A percentile compares a stretch with the other conserved stretches of the same genome.
phyloP scores from a whole-genome alignment of 2,329 filamentous ascomycete species.

The Cladorrhinum sp. region DNA sequence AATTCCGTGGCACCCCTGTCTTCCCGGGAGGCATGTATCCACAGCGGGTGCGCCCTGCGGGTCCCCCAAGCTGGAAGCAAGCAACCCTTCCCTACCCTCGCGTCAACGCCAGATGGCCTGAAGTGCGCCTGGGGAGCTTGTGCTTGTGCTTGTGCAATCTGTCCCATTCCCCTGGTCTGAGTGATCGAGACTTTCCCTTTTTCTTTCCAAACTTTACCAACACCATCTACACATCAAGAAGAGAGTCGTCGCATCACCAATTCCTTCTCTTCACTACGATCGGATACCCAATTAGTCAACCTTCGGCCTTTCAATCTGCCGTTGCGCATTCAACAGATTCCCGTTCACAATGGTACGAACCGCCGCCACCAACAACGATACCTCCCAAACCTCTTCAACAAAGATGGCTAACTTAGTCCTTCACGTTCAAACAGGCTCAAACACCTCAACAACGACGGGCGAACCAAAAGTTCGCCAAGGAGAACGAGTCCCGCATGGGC shows the following conservation, averaged over 20 bases:
- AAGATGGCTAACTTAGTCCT: no score
- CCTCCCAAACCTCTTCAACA: no score
- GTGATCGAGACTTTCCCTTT: neutral
- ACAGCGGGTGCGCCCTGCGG: neutral
- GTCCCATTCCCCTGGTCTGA: slow-evolving; percentile 23
- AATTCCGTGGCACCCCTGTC: slow-evolving; percentile 16
- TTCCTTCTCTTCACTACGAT: neutral
- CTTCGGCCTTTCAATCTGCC: neutral
- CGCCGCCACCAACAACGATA: neutral
- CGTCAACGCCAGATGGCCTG: slow-evolving; percentile 28
- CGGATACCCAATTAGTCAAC: neutral
- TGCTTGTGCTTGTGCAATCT: slow-evolving; percentile 26
- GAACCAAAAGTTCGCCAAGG: slow-evolving; percentile 74
- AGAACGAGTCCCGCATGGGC: slow-evolving; percentile 70
- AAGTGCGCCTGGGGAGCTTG: slow-evolving; percentile 16
- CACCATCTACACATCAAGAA: neutral
- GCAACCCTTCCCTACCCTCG: slow-evolving; percentile 5
- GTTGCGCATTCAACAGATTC: neutral
- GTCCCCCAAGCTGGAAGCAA: neutral
- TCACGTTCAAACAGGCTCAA: slow-evolving; percentile 72
- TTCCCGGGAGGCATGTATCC: slow-evolving; percentile 2
- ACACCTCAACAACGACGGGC: slow-evolving; percentile 79
- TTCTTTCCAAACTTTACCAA: neutral
- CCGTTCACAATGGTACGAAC: neutral
- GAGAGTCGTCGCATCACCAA: no score